Percentiles rank a stretch among this genome's conserved stretches.
These are phyloP conservation scores for Mucor saturninus DNA, from an alignment of 371 early-diverging fungal species.

Conservation along the genomic window DNA sequence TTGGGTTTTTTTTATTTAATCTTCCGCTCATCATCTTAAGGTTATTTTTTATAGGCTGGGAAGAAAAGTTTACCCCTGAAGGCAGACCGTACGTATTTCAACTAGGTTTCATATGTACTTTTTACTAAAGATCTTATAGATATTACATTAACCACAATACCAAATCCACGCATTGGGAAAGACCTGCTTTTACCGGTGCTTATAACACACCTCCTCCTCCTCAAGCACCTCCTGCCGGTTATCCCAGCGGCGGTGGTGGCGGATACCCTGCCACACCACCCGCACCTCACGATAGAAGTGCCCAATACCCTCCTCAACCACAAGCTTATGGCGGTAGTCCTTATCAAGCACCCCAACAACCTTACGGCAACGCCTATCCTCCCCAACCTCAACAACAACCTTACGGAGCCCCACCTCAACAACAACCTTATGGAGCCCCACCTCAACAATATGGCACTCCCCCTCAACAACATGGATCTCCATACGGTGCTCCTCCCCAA, in stretches of 20 bases:
- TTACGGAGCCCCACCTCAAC: slow-evolving; percentile 7
- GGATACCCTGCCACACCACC: slow-evolving; percentile 15
- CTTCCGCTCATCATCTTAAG: too few species aligned
- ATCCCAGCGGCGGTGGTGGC: slow-evolving; percentile 8
- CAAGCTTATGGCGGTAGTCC: slow-evolving; percentile 11
- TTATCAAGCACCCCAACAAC: slow-evolving; percentile 8
- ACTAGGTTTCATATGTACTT: too few species aligned
- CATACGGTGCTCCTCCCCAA: slow-evolving; percentile 11
- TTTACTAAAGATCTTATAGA: slow-evolving; percentile 12
- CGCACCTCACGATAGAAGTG: neutral
- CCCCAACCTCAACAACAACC: slow-evolving; percentile 10
- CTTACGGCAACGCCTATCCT: slow-evolving; percentile 7
- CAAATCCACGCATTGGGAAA: slow-evolving; percentile 67
- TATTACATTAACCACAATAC: slow-evolving; percentile 65
- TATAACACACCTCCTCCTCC: slow-evolving; percentile 16
- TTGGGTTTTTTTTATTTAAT: neutral
- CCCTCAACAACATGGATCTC: slow-evolving; percentile 6
- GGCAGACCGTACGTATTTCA: slow-evolving; percentile 42
- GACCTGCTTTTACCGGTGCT: slow-evolving; percentile 35
- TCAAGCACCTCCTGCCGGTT: slow-evolving; percentile 3
- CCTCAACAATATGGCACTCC: slow-evolving; percentile 16
- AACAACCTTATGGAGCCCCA: slow-evolving; percentile 10
- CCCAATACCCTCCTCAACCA: slow-evolving; percentile 15
- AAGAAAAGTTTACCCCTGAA: slow-evolving; percentile 46
- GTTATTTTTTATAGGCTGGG: slow-evolving; percentile 35